phyloP scores from a whole-genome alignment of 2,329 filamentous ascomycete species.

The Phaeoacremonium minimum region DNA sequence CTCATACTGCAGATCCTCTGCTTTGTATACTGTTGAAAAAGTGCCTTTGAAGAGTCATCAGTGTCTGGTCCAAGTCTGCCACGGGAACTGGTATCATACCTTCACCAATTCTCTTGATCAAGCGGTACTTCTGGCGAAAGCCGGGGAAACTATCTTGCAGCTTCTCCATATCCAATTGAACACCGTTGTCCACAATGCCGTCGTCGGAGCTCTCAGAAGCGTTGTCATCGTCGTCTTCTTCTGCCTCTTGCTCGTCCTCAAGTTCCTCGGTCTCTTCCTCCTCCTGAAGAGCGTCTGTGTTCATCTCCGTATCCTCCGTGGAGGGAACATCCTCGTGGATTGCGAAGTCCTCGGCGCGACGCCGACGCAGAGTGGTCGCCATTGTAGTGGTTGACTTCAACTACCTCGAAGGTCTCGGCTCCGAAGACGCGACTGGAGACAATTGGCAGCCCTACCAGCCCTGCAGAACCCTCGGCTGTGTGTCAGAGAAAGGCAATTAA shows the following conservation, averaged over 20 bases:
- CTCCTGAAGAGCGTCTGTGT: conserved; percentile 32
- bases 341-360: conserved; percentile 33
- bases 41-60: conserved; percentile 60
- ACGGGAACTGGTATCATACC: conserved; percentile 44
- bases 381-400: too few relatives aligned
- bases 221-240: conserved; percentile 25
- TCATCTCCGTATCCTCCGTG: conserved; percentile 47
- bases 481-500: too few relatives aligned
- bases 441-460: too few relatives aligned
- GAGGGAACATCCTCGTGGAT: conserved; percentile 45
- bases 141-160: conserved; percentile 79
- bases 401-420: too few relatives aligned
- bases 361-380: conserved; percentile 16
- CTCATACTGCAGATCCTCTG: conserved; percentile 85
- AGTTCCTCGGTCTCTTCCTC: conserved; percentile 27
- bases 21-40: conserved; percentile 98
- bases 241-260: conserved; percentile 25
- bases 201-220: conserved; percentile 51
- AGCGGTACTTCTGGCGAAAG: conserved; percentile 76
- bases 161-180: conserved; percentile 82
- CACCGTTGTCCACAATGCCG: conserved; percentile 58
- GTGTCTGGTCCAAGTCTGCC: background rate
- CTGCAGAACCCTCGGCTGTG: too few relatives aligned
- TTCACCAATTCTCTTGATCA: conserved; percentile 97
- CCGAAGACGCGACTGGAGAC: too few relatives aligned